phyloP scores from a whole-genome alignment of 2,329 filamentous ascomycete genomes.

The Aspergillus thermomutatus region DNA sequence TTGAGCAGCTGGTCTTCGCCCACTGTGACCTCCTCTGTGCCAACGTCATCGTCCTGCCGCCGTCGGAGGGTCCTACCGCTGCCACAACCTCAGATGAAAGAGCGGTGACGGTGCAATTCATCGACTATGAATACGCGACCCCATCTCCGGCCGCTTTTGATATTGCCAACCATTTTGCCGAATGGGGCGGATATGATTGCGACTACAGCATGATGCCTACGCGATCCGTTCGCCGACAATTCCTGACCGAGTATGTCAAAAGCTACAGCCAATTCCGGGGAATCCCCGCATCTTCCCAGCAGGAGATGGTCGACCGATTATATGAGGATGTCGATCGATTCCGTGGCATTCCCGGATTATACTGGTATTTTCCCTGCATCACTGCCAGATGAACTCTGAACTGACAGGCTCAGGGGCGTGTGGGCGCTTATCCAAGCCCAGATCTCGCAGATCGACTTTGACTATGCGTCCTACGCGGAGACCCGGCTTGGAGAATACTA shows the following conservation, averaged over 20 bases:
- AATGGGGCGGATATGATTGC: constrained; percentile 97
- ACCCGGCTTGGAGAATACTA: constrained; percentile 84
- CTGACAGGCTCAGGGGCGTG: constrained; percentile 69
- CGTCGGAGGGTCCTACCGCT: constrained; percentile 26
- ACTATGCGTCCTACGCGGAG: constrained; percentile 91
- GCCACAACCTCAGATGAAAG: constrained; percentile 25
- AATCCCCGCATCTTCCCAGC: constrained; percentile 42
- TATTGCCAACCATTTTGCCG: constrained; percentile 95
- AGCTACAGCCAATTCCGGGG: constrained; percentile 61
- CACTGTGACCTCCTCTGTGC: constrained; percentile 96
- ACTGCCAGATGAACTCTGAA: neutral
- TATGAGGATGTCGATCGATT: constrained; percentile 80
- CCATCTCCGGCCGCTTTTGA: constrained; percentile 94
- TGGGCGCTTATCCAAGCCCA: constrained; percentile 94
- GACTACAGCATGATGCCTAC: constrained; percentile 83
- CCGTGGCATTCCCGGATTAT: constrained; percentile 85
- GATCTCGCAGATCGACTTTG: constrained; percentile 94
- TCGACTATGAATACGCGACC: constrained; percentile 97
- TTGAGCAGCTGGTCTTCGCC: constrained; percentile 73
- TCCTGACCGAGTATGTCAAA: constrained; percentile 77
- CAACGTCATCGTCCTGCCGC: constrained; percentile 81
- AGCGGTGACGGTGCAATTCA: constrained; percentile 69
- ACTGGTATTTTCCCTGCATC: constrained; percentile 47
- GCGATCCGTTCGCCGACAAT: constrained; percentile 69
- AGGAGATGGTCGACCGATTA: constrained; percentile 65